Conservation (phyloP, 78 protist species). For the Cavenderia fasciculata region DNA sequence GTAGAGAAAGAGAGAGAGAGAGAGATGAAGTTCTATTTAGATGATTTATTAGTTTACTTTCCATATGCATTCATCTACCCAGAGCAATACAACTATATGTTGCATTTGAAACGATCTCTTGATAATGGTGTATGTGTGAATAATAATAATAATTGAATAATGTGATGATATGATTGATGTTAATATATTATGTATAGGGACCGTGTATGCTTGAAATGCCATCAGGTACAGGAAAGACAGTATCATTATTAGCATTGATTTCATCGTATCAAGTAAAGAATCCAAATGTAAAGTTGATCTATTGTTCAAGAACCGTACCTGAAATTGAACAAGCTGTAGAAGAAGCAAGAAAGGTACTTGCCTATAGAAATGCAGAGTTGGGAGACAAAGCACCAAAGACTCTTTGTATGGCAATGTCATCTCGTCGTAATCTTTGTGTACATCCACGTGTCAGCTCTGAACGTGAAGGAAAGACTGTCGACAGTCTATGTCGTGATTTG, state of each 20-base stretch:
- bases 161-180: not conserved
- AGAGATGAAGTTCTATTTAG: slow-evolving; percentile 90
- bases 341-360: slow-evolving; percentile 87
- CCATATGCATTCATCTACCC: slow-evolving; percentile 98
- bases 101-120: slow-evolving; percentile 90
- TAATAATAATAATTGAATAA: not conserved
- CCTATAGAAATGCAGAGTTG: slow-evolving; percentile 44
- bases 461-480: slow-evolving; percentile 68
- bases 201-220: slow-evolving; percentile 98
- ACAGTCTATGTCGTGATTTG: slow-evolving; percentile 80
- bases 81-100: slow-evolving; percentile 98
- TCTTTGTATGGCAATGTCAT: slow-evolving; percentile 88
- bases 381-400: slow-evolving; percentile 70
- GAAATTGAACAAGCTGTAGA: slow-evolving; percentile 94
- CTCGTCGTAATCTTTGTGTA: slow-evolving; percentile 93
- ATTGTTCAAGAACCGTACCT: slow-evolving; percentile 98
- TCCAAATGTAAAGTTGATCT: slow-evolving; percentile 83
- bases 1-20: too few species aligned
- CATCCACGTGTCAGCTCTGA: slow-evolving; percentile 81
- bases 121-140: slow-evolving; percentile 73
- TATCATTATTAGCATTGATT: slow-evolving; percentile 92
- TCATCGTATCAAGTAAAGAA: slow-evolving; percentile 84
- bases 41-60: slow-evolving; percentile 93
- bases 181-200: slow-evolving; percentile 26
- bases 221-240: slow-evolving; percentile 99